Percentiles rank a stretch among this genome's conserved stretches.
Conservation (phyloP, 495 filamentous ascomycete species). For the Podospora pseudopauciseta region DNA sequence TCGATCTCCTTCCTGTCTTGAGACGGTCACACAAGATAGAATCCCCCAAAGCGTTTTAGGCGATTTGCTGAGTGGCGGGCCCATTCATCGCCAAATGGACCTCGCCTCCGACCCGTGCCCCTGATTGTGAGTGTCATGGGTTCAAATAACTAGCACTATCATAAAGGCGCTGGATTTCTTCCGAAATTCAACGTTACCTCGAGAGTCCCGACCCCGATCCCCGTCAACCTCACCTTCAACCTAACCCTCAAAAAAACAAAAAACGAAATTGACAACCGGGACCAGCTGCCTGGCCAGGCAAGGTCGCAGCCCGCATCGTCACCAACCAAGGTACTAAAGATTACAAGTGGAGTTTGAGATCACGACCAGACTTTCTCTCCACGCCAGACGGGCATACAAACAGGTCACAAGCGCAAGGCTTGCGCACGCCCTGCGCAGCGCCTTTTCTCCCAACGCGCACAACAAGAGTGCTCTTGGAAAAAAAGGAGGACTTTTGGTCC, state of each 20-base stretch:
- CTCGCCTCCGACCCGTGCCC: slow-evolving; percentile 5
- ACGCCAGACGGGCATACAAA: not conserved
- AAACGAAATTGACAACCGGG: not conserved
- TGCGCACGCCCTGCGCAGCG: not conserved
- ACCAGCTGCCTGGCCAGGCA: not conserved
- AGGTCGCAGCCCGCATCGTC: slow-evolving; percentile 3
- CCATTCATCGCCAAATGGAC: not conserved
- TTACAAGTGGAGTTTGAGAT: slow-evolving; percentile 4
- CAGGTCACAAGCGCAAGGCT: slow-evolving; percentile 3
- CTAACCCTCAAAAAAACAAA: too few relatives aligned
- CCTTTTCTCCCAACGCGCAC: not conserved
- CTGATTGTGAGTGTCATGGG: not conserved
- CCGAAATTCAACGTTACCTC: slow-evolving; percentile 13
- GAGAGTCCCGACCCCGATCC: not conserved
- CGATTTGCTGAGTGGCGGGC: not conserved
- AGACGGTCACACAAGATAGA: slow-evolving; percentile 1
- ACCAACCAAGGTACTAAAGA: slow-evolving; percentile 8
- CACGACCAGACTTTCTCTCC: not conserved
- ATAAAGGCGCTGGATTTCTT: slow-evolving; percentile 4
- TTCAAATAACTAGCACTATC: not conserved
- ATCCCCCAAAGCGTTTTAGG: not conserved
- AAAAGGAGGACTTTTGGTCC: not conserved
- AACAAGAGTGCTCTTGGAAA: too few relatives aligned
- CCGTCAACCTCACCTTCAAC: too few relatives aligned
- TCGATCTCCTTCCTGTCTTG: not conserved